Evolutionary conservation across 1,284 basidiomycete genomes (phyloP), one percentile per base, ranked within the genome.

Genomic region (Entoloma clypeatum): DNA sequence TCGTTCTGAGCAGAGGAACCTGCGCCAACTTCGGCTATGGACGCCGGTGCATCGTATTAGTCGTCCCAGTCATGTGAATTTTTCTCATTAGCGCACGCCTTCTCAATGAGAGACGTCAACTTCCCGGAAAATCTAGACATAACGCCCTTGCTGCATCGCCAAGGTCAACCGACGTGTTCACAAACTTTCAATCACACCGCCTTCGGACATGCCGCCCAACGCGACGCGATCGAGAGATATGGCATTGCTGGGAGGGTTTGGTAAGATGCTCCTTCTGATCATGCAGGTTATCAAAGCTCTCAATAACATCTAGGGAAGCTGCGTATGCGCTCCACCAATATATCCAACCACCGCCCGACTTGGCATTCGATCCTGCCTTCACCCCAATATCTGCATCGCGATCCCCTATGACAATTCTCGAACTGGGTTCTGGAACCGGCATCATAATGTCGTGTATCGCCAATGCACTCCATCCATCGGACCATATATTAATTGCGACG

Each of bases 201-300:
- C 1, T 81, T 81, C 49, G 65, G 68, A 28, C 52, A 59, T 13
- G 49, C 58, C 27, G 73, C 75, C 3, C 83, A 87, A 53, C 59
- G 67, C 45, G 60, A 66, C n/a, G 76, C 81, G 5, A 86, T 89
- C 43, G 60, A 67, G 13, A 66, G 65, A 39, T 88, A 79, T 56
- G 85, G 86, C 4, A 88, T 89, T 39, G 86, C 85, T 8, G 84
- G 85, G 22, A 68, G 82, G 58, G 75, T 87, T 38, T 86, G 84
- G 84, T 86, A 67, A 62, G 38, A 31, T 24, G 43, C 28, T 9
- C 44, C 27, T 23, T 16, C 17, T 24, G 19, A 34, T 18, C 33
- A 36, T 7, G 26, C 9, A 28, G 26, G 9, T 14, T 28, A 9
- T 11, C 17, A 2, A 19, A 35, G n/a, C 23, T 30, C 40, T n/a